Evolutionary conservation across 169 alveolate species (phyloP).

Genomic region (Plasmodium ovale): DNA sequence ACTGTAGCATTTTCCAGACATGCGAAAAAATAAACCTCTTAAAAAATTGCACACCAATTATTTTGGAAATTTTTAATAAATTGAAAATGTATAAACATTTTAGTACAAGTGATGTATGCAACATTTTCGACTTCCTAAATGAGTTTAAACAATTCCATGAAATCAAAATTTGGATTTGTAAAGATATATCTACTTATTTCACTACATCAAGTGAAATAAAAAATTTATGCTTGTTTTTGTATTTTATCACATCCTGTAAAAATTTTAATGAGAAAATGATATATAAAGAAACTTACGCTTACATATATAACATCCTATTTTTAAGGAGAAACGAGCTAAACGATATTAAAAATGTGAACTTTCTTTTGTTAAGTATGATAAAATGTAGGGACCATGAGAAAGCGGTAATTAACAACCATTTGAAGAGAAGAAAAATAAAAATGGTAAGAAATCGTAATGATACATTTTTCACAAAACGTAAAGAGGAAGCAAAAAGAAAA

Average conservation of each 20-base stretch:
- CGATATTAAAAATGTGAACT: constrained; percentile 47
- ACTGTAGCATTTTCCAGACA: not conserved
- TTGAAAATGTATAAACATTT: constrained; percentile 28
- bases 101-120: constrained; percentile 49
- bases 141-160: constrained; percentile 55
- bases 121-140: constrained; percentile 69
- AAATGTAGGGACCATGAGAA: not conserved
- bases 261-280: not conserved
- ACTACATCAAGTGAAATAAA: constrained; percentile 48
- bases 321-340: constrained; percentile 13
- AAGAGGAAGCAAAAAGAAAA: not conserved
- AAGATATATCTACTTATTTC: constrained; percentile 46
- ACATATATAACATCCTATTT: constrained; percentile 54
- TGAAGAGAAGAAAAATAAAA: too few species aligned
- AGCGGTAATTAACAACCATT: not conserved
- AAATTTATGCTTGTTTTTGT: constrained; percentile 58
- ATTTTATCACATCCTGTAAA: constrained; percentile 23
- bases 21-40: constrained; percentile 21
- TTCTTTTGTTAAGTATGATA: constrained; percentile 41
- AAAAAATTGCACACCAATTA: constrained; percentile 17
- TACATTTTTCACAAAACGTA: not conserved
- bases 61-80: constrained; percentile 44
- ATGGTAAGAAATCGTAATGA: too few species aligned
- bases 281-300: constrained; percentile 5
- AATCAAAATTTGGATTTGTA: constrained; percentile 26